phyloP scores from a whole-genome alignment of 257 asterid genomes.

The Anisodus tanguticus region DNA sequence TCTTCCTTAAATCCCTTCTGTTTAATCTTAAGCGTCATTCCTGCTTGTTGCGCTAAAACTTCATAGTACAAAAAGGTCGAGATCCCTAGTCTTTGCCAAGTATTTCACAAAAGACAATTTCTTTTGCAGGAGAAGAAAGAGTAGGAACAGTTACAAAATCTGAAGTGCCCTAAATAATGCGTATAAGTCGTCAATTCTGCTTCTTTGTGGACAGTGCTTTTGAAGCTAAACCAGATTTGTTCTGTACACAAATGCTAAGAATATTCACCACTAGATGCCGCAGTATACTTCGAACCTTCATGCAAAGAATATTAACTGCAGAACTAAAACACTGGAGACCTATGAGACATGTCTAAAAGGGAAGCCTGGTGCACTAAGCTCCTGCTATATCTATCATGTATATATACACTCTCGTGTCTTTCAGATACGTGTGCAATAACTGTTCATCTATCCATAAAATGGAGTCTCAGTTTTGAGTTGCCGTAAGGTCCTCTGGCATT shows the following conservation, averaged over 20 bases:
- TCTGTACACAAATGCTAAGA: neutral
- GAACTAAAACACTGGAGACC: conserved; percentile 2
- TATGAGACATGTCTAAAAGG: neutral
- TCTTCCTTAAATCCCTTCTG: neutral
- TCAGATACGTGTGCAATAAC: neutral
- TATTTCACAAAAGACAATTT: conserved; percentile 6
- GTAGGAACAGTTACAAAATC: neutral
- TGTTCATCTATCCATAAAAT: neutral
- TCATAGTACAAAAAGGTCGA: conserved; percentile 1
- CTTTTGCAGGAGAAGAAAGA: conserved; percentile 3
- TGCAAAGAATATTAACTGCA: neutral
- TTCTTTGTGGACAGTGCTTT: neutral
- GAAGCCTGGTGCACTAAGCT: too few species aligned
- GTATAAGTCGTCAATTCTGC: neutral
- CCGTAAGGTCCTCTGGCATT: neutral
- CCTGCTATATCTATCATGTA: neutral
- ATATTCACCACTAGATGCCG: neutral
- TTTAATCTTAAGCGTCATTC: neutral
- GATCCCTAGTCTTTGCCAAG: neutral
- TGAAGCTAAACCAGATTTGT: neutral
- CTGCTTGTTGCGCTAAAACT: neutral
- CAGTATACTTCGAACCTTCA: too few species aligned
- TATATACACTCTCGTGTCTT: neutral
- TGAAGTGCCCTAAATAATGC: neutral
- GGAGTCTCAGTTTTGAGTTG: conserved; percentile 5